Evolutionary conservation across 768 basidiomycete genomes (phyloP).

Genomic region (Rubroboletus satanas): DNA sequence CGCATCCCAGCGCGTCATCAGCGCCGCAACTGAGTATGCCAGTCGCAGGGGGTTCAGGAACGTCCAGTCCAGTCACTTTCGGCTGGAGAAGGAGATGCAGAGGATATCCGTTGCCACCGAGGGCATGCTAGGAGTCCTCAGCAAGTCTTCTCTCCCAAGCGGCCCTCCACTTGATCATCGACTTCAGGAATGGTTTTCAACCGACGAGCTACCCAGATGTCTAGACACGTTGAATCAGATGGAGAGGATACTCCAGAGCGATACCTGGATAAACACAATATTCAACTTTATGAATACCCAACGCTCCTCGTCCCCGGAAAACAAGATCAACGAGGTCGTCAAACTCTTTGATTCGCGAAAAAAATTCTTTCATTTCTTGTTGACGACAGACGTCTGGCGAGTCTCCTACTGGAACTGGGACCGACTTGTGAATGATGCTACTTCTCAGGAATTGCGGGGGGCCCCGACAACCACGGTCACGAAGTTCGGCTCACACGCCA

Average conservation of each 20-base stretch:
- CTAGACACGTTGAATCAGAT: slow-evolving; percentile 5
- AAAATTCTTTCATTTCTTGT: slow-evolving; percentile 6
- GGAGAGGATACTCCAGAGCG: slow-evolving; percentile 3
- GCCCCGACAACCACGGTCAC: not conserved
- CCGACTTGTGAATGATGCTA: not conserved
- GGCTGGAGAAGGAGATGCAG: slow-evolving; percentile 13
- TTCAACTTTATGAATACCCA: not conserved
- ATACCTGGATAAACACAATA: not conserved
- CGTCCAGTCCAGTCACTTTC: slow-evolving; percentile 8
- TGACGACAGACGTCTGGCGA: slow-evolving; percentile 8
- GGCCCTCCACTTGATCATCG: slow-evolving; percentile 7
- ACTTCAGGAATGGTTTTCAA: slow-evolving; percentile 9
- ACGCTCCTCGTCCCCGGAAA: not conserved
- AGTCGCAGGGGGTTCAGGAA: not conserved
- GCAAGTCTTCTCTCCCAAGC: not conserved
- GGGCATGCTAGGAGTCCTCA: slow-evolving; percentile 1
- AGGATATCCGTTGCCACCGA: not conserved
- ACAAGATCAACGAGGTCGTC: slow-evolving; percentile 5
- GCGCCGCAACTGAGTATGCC: slow-evolving; percentile 1
- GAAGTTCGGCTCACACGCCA: not conserved
- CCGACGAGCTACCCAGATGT: not conserved
- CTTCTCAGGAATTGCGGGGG: slow-evolving; percentile 7
- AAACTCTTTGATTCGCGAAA: slow-evolving; percentile 5
- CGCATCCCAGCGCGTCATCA: not conserved
- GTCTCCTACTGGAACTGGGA: not conserved